A percentile compares a stretch with the other conserved stretches of the same genome.
These are phyloP conservation scores for Leccinum uliginosum DNA, from an alignment of 768 basidiomycete genomes.

Conservation along the genomic window DNA sequence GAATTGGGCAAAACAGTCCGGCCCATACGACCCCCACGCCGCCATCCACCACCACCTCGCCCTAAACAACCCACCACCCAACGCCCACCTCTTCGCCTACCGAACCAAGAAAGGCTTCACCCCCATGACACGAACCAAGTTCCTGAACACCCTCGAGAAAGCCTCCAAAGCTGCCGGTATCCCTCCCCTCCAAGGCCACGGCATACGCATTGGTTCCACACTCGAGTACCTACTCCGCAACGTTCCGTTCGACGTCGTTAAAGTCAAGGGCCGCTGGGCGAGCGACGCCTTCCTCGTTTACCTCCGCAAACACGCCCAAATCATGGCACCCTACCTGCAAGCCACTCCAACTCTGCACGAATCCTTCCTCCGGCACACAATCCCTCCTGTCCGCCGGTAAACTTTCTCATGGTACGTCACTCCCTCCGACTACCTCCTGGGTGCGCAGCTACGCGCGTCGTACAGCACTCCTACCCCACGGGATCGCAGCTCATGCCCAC, in stretches of 20 bases:
- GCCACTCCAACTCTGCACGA: neutral
- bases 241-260: neutral
- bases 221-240: neutral
- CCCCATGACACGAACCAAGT: neutral
- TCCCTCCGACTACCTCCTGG: neutral
- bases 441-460: neutral
- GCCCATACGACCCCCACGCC: neutral
- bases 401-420: neutral
- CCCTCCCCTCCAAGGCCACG: neutral
- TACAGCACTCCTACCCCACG: neutral
- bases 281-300: neutral
- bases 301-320: neutral
- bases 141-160: neutral
- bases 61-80: neutral
- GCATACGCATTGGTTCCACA: neutral
- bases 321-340: neutral
- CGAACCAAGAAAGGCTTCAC: neutral
- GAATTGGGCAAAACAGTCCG: neutral
- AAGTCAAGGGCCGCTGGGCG: neutral
- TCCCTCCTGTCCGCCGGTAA: neutral
- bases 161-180: neutral
- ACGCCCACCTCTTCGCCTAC: neutral
- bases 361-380: neutral
- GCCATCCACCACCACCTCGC: neutral
- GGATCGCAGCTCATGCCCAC: neutral